Evolutionary conservation across 495 filamentous ascomycete genomes (phyloP), one percentile per base, ranked within the genome.

Genomic region (Aspergillus sparsus): DNA sequence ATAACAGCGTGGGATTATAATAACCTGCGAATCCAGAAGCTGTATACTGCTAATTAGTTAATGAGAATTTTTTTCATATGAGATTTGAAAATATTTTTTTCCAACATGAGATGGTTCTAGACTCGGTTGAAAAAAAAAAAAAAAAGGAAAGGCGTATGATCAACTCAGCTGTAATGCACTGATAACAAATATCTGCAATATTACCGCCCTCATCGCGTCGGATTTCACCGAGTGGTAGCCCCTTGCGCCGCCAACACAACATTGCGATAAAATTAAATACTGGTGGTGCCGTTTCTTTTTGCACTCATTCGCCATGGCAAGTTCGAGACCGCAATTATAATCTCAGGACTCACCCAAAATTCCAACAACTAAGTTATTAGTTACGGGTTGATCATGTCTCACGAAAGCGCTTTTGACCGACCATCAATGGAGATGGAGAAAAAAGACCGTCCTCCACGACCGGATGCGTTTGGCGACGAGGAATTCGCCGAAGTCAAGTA

Each of bases 381-480:
- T 27, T 27, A 3, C 21, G 21, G 21, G 21, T 27, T 27, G 21
- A 3, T 27, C 21, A 27, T 27, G 21, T 27, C 21, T 27, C 21
- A 27, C 21, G 21, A 27, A 27, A 27, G 3, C 21, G 21, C 21
- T 27, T 3, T 27, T 27, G 21, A 27, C 21, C 21, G 21, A 27
- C 21, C 21, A 47, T 21, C n/a, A 1, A 21, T 27, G 21, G 44
- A 21, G 15, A 7, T 7, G 15, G 8, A 21, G 5, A 47, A 46
- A 55, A 15, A 50, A 55, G 51, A 34, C 51, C 21, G 21, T 3
- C 31, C 7, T 42, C 21, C 36, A 33, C 16, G 13, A 52, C n/a
- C n/a, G 18, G 74, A 78, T 61, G 66, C 73, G 0, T 77, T 77
- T 64, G 77, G 73, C 5, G 62, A 77, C 49, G 75, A 78, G 58